Base-by-base conservation (phyloP, 2,329 filamentous ascomycete genomes). In the Phialophora chinensis region DNA sequence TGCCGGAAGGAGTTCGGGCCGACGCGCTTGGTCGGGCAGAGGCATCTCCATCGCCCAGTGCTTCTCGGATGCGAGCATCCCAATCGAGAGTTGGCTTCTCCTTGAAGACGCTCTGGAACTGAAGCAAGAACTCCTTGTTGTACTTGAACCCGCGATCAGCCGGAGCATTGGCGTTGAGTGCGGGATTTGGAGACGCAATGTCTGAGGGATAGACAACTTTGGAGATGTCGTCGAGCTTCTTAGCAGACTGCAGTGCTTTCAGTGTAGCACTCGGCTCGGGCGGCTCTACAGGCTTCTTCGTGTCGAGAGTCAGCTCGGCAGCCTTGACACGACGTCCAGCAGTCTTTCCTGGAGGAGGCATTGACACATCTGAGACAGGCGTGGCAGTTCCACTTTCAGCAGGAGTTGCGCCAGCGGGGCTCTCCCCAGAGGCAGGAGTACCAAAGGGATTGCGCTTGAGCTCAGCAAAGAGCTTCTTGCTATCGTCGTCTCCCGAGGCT, bases 81-180 rank as follows among this genome's bases (percentile, higher is more conserved):
- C 97, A 99, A 76, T 98, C 94, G 52, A 93, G 80, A 0, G 93
- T 96, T 14, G 95, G 95, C 81, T 97, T 96, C 83, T 99, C 95
- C 69, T 92, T 96, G 82, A 97, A 99, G 23, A 97, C 92, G 73
- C 87, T 87, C 81, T 97, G 92, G 85, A 99, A 99, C 77, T 99
- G 95, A 33, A 99, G 85, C 80, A 99, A 83, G 84, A 99, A 99
- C 74, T 90, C 90, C 74, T 93, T 91, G 80, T 98, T 93, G 79
- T 99, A 99, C 78, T 96, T 93, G 83, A 96, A 96, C 82, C 93
- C 94, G 79, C 90, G 79, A 66, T 81, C 91, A 38, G 87, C 85
- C 31, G 92, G 90, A 17, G 90, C 90, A 68, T 74, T 81, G 49
- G 86, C 83, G 78, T 98, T 99, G 71, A 97, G 82, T 2, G 94